Evolutionary conservation across 2,329 filamentous ascomycete genomes (phyloP), one percentile per base, ranked within the genome.

Genomic region (Dactylonectria macrodidyma): DNA sequence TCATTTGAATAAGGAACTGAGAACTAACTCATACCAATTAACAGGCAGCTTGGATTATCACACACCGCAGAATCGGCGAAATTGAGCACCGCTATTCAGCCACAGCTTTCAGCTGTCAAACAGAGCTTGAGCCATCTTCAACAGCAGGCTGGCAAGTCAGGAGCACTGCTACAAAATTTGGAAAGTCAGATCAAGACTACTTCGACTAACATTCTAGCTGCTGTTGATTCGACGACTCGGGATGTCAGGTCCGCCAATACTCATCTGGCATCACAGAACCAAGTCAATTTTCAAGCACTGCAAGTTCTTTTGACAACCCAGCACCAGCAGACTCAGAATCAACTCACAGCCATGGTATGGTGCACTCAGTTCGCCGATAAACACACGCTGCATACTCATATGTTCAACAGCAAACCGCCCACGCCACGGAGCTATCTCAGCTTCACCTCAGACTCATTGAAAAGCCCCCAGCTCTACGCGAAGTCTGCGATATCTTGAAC

Each of bases 31-130:
- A 19, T 19, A 19, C 19, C 19, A 19, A 19, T 19, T 19, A 19
- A 19, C 19, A 62, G 60, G 16, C 26, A 62, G 3, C 19, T 62
- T 6, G 60, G 51, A 2, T 16, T 62, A 41, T 62, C 52, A 2
- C 30, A 36, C 51, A 50, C 26, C n/a, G 22, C n/a, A 56, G 51
- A 62, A 30, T 6, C 57, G 22, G 33, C 30, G 3, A 19, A 14
- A 12, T 46, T n/a, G 1, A 41, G 19, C 9, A 33, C 34, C 2
- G 11, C 33, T 7, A 44, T 56, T 26, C 33, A 41, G 14, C 11
- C 30, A 48, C 2, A 16, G 36, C 12, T 62, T 22, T 57, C 60
- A 38, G 51, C 22, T 3, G 48, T 38, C 10, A 19, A 9, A 3
- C 51, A 50, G 24, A 26, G 26, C 11, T 22, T 62, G 26, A 9